Evolutionary conservation across 805 yeast species (phyloP), one percentile per base, ranked within the genome.

Genomic region (Ogataea parapolymorpha): DNA sequence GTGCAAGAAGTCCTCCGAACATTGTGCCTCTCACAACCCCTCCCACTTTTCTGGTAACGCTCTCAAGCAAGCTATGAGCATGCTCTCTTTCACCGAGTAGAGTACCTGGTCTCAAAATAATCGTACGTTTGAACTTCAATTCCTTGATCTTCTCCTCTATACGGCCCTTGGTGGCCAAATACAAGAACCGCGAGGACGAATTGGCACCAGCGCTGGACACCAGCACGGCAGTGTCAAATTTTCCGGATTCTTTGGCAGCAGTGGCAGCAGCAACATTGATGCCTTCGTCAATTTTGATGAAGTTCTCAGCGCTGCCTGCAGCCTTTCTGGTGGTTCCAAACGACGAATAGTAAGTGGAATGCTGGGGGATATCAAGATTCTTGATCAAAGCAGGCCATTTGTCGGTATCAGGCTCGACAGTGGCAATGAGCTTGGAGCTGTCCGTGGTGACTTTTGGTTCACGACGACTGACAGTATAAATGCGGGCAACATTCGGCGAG

Each of bases 51-150:
- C 57, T 63, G 11, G 57, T 58, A 2, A 64, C 2, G 11, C 46
- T 54, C 41, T 66, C 70, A 4, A 57, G 57, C 4, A 64, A 50
- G 0, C 75, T 77, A 39, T 69, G 72, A 2, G 61, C 44, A 6
- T 46, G 45, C 13, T 65, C 70, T 53, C 95, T 68, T 22, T 75
- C 73, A 4, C 95, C 95, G 5, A 85, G 52, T 26, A 88, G 65
- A 1, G 69, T 59, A 11, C 96, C 96, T 0, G 96, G 96, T 54
- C 86, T 73, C 41, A 89, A 61, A 46, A 89, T 82, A 37, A 87
- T 74, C 1, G 89, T 79, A 39, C 78, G 70, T n/a, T 80, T 81
- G 61, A 87, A 89, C 20, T 70, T 73, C 42, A 88, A 67, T 0
- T 67, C 79, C 32, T 70, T 62, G 8, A 89, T 66, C 34, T 78